A percentile compares a stretch with the other conserved stretches of the same genome.
phyloP scores from a whole-genome alignment of 768 basidiomycete species.

The Galerina marginata region DNA sequence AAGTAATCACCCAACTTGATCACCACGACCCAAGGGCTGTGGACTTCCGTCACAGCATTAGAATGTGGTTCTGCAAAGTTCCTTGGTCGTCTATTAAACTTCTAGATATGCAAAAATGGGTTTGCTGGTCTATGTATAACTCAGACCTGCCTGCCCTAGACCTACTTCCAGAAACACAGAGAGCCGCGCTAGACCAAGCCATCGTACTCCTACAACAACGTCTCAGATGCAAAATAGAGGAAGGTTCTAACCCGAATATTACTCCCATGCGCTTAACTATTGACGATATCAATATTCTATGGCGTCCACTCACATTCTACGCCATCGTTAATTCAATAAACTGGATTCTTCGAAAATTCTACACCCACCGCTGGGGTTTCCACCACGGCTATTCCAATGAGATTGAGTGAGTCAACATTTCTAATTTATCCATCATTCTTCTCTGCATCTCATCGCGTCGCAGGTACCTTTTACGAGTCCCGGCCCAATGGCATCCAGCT shows the following conservation, averaged over 20 bases:
- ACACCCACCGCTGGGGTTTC: slow-evolving; percentile 47
- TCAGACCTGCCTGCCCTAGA: slow-evolving; percentile 59
- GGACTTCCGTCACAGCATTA: slow-evolving; percentile 71
- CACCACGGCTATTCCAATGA: slow-evolving; percentile 57
- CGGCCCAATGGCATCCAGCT: slow-evolving; percentile 64
- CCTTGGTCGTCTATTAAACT: slow-evolving; percentile 75
- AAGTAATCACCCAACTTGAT: slow-evolving; percentile 60
- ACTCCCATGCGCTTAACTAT: slow-evolving; percentile 73
- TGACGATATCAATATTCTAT: slow-evolving; percentile 72
- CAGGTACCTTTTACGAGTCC: slow-evolving; percentile 79
- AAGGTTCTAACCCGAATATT: slow-evolving; percentile 58
- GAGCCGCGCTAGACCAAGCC: slow-evolving; percentile 59
- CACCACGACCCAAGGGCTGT: slow-evolving; percentile 70
- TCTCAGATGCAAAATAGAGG: slow-evolving; percentile 65
- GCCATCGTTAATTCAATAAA: slow-evolving; percentile 54
- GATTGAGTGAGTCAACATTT: slow-evolving; percentile 59
- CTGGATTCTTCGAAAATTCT: slow-evolving; percentile 47
- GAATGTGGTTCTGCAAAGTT: slow-evolving; percentile 79
- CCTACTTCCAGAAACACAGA: slow-evolving; percentile 49
- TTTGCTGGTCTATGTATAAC: slow-evolving; percentile 86
- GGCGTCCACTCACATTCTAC: slow-evolving; percentile 76
- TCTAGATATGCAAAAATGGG: slow-evolving; percentile 71
- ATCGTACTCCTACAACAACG: slow-evolving; percentile 72
- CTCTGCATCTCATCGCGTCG: background rate
- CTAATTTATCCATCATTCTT: slow-evolving; percentile 9